Percentiles rank a stretch among this genome's conserved stretches.
These are phyloP conservation scores for Carpinus viminea DNA, from an alignment of 306 rosid genomes.

Conservation along the genomic window DNA sequence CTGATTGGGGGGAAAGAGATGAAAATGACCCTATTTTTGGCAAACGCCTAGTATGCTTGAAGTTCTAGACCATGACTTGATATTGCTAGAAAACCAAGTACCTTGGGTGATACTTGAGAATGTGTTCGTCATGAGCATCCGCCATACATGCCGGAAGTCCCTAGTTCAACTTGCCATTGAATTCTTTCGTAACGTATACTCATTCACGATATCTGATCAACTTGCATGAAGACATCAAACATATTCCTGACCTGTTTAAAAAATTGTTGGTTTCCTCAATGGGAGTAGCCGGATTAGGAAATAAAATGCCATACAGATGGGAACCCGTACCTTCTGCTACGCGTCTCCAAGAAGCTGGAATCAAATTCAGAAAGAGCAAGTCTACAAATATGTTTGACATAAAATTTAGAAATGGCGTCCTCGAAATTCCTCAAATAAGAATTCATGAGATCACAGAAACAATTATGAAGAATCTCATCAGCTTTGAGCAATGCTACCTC, in stretches of 20 bases:
- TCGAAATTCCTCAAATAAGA: conserved; percentile 4
- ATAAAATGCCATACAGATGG: not conserved
- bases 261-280: not conserved
- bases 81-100: conserved; percentile 27
- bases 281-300: not conserved
- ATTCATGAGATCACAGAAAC: conserved; percentile 23
- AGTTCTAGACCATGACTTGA: conserved; percentile 6
- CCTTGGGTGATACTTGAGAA: conserved; percentile 32
- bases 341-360: conserved; percentile 11
- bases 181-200: no score
- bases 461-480: conserved; percentile 5
- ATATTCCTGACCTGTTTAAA: conserved; percentile 17
- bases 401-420: not conserved
- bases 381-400: conserved; percentile 1
- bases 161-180: not conserved
- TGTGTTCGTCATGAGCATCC: not conserved
- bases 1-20: rapidly evolving
- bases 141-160: not conserved
- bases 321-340: conserved; percentile 6
- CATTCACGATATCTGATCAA: not conserved
- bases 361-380: not conserved
- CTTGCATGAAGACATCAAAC: not conserved
- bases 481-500: conserved; percentile 22
- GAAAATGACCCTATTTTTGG: not conserved
- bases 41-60: no score